A percentile compares a stretch with the other conserved stretches of the same genome.
Evolutionary conservation across 2,329 filamentous ascomycete species (phyloP).

Genomic region (Alternaria solani): DNA sequence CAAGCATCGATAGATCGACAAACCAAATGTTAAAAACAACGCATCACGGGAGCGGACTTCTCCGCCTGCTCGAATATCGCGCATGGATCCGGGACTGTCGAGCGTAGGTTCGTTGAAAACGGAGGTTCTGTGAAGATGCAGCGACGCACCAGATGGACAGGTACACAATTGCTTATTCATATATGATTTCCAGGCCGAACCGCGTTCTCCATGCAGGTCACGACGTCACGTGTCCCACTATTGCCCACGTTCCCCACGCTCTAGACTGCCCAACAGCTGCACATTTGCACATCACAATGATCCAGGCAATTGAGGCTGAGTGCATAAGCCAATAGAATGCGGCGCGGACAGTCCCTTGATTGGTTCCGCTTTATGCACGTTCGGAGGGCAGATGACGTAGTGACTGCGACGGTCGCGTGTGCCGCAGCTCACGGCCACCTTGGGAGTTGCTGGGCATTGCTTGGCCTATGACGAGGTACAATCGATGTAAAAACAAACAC

Average conservation of each 20-base stretch:
- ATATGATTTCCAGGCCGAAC: not conserved
- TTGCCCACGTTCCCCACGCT: conserved; percentile 8
- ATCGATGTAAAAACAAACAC: conserved; percentile 6
- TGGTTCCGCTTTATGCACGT: conserved; percentile 10
- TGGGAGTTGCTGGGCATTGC: conserved; percentile 14
- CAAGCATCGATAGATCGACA: conserved; percentile 9
- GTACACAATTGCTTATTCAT: not conserved
- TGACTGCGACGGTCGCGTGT: conserved; percentile 20
- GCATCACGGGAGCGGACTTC: conserved; percentile 10
- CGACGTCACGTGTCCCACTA: conserved; percentile 9
- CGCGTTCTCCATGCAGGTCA: not conserved
- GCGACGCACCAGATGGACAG: not conserved
- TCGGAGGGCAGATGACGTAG: conserved; percentile 27
- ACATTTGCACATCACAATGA: not conserved
- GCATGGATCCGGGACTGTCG: not conserved
- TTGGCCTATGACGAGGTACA: conserved; percentile 21
- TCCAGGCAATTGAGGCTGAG: conserved; percentile 19
- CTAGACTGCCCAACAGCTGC: conserved; percentile 2
- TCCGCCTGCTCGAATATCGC: not conserved
- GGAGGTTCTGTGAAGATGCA: not conserved
- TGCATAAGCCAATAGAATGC: conserved; percentile 3
- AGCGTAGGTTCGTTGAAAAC: not conserved
- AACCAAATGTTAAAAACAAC: conserved; percentile 10
- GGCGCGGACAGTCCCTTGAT: conserved; percentile 8
- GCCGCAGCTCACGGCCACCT: conserved; percentile 14